Evolutionary conservation across 305 asterid genomes (phyloP).

Genomic region (Plantago lanceolata): DNA sequence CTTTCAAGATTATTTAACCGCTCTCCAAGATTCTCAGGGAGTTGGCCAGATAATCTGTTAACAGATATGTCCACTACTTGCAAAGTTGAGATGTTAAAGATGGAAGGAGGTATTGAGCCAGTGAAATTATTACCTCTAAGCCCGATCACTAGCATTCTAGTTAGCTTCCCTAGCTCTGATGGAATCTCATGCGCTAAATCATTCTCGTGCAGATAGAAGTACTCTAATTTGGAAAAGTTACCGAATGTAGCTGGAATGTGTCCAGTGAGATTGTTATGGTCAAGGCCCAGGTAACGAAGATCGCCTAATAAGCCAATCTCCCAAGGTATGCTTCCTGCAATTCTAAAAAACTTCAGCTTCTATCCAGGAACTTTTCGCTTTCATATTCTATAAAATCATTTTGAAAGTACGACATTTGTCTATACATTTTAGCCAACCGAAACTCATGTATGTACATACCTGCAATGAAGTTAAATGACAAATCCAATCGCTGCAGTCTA

Average conservation of each 20-base stretch:
- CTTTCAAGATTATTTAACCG: constrained; percentile 24
- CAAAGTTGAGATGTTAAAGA: constrained; percentile 30
- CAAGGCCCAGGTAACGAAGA: constrained; percentile 25
- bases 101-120: constrained; percentile 31
- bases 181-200: constrained; percentile 28
- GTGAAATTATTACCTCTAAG: constrained; percentile 26
- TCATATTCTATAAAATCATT: not conserved
- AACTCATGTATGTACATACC: constrained; percentile 12
- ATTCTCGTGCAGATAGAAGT: constrained; percentile 28
- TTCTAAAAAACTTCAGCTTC: not conserved
- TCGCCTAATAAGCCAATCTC: constrained; percentile 32
- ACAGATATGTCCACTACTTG: constrained; percentile 31
- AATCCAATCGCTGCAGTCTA: constrained; percentile 25
- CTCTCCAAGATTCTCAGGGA: constrained; percentile 26
- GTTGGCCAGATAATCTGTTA: constrained; percentile 29
- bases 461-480: constrained; percentile 29
- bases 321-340: constrained; percentile 28
- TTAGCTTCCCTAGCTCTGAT: constrained; percentile 23
- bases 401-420: not conserved
- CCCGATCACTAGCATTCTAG: constrained; percentile 16
- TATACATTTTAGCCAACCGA: not conserved
- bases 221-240: constrained; percentile 32
- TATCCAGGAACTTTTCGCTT: no score
- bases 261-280: constrained; percentile 33
- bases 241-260: constrained; percentile 32